phyloP scores from a whole-genome alignment of 2,329 filamentous ascomycete species.

The Pseudogymnoascus sp. region DNA sequence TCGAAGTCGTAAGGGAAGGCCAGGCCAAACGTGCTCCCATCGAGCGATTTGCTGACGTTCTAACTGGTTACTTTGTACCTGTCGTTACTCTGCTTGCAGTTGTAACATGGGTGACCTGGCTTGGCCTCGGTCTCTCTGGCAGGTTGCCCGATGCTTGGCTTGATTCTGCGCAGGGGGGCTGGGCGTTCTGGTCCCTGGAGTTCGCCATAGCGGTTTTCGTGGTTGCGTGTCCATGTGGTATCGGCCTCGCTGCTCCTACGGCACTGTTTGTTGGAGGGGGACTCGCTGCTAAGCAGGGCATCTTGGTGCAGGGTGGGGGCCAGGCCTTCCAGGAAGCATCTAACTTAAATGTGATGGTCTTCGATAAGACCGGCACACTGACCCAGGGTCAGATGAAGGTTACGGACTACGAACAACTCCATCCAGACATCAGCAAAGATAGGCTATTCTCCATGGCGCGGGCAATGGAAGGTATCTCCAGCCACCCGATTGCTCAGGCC shows the following conservation, averaged over 20 bases:
- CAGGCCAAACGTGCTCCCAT: conserved; percentile 68
- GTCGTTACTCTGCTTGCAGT: conserved; percentile 61
- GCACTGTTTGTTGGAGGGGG: conserved; percentile 46
- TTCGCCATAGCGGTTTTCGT: conserved; percentile 56
- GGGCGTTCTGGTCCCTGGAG: conserved; percentile 61
- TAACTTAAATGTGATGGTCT: conserved; percentile 41
- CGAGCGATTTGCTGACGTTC: conserved; percentile 61
- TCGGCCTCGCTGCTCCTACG: conserved; percentile 46
- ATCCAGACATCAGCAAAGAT: background rate
- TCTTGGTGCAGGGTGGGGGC: conserved; percentile 45
- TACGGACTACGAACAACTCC: background rate
- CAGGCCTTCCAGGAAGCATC: conserved; percentile 47
- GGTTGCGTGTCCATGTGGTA: conserved; percentile 47
- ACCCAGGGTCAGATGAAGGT: background rate
- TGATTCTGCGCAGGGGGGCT: conserved; percentile 38
- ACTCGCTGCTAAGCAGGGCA: conserved; percentile 42
- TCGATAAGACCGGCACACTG: conserved; percentile 40
- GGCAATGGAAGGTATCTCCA: conserved; percentile 60
- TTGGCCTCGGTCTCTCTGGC: conserved; percentile 52
- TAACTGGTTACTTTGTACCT: conserved; percentile 72
- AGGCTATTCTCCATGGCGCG: conserved; percentile 32
- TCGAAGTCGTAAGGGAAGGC: conserved; percentile 66
- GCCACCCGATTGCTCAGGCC: conserved; percentile 62
- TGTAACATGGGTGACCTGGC: conserved; percentile 63
- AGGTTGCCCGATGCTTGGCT: conserved; percentile 36